Percentiles rank a stretch among this genome's conserved stretches.
Conservation (phyloP, 225 moss, liverwort and hornwort species). For the Physcomitrellopsis africana region DNA sequence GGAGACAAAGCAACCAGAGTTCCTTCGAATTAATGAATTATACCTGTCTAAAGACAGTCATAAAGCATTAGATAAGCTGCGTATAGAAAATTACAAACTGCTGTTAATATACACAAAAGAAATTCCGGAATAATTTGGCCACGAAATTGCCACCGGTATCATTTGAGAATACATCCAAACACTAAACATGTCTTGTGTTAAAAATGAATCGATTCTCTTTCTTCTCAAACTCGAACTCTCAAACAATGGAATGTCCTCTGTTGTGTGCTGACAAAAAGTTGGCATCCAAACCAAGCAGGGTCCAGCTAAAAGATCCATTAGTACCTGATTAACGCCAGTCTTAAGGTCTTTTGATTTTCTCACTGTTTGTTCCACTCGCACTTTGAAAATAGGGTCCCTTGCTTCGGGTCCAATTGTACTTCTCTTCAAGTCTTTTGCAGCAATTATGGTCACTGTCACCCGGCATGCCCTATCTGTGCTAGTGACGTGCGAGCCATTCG, state of each 20-base stretch:
- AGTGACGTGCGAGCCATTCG: constrained; percentile 59
- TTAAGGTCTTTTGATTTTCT: constrained; percentile 56
- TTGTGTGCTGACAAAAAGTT: background rate
- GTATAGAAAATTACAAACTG: background rate
- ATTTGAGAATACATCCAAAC: background rate
- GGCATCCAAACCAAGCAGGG: background rate
- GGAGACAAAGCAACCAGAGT: constrained; percentile 27
- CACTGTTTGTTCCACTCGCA: constrained; percentile 55
- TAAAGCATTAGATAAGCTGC: background rate
- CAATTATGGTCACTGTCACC: constrained; percentile 56
- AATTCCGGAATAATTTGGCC: background rate
- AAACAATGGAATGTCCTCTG: background rate
- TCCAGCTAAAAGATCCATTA: background rate
- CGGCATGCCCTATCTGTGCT: constrained; percentile 66
- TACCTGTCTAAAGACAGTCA: background rate
- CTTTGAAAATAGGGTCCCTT: constrained; percentile 61
- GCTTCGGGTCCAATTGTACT: constrained; percentile 53
- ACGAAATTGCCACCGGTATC: background rate
- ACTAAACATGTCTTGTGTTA: background rate
- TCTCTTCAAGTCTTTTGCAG: constrained; percentile 61
- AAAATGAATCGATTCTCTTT: background rate
- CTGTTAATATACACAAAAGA: background rate
- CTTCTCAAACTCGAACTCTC: background rate
- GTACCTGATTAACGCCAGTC: constrained; percentile 28
- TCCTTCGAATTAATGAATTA: background rate